Evolutionary conservation across 106 monocot species (phyloP).

Genomic region (Amphibolis antarctica): DNA sequence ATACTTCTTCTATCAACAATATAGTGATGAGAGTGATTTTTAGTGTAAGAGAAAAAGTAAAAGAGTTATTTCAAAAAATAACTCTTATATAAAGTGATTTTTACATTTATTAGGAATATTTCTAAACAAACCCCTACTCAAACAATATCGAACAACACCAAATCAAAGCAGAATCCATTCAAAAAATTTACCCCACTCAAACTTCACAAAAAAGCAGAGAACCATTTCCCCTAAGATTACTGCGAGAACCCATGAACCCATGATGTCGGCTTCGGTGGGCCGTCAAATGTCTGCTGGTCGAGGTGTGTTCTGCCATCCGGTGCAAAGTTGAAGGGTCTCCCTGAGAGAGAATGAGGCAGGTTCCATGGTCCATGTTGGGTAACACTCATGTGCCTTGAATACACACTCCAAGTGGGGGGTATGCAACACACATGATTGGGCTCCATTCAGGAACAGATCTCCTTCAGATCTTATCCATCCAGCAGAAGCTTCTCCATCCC

Average conservation of each 20-base stretch:
- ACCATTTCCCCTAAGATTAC: not conserved
- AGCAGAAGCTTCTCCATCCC: slow-evolving; percentile 21
- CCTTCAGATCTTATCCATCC: slow-evolving; percentile 76
- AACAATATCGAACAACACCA: no score
- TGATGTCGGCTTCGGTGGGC: not conserved
- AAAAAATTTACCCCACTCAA: no score
- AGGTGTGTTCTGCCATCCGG: slow-evolving; percentile 57
- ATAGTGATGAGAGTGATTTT: no score
- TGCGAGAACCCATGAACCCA: not conserved
- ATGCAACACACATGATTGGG: slow-evolving; percentile 23
- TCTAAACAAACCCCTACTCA: no score
- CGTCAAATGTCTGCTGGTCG: slow-evolving; percentile 19
- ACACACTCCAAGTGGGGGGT: slow-evolving; percentile 3
- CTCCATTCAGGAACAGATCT: slow-evolving; percentile 73
- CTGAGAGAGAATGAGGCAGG: slow-evolving; percentile 47
- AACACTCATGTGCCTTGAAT: slow-evolving; percentile 41
- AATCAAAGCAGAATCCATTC: no score
- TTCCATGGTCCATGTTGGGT: slow-evolving; percentile 42
- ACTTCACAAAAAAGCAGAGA: not conserved
- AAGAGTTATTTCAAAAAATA: no score
- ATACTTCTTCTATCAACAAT: no score
- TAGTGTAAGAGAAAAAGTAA: no score
- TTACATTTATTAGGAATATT: no score
- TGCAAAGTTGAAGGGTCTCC: slow-evolving; percentile 24
- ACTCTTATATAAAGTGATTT: no score